A percentile compares a stretch with the other conserved stretches of the same genome.
These are phyloP conservation scores for Rhododendron griersonianum DNA, from an alignment of 148 eudicot genomes.

Conservation along the genomic window DNA sequence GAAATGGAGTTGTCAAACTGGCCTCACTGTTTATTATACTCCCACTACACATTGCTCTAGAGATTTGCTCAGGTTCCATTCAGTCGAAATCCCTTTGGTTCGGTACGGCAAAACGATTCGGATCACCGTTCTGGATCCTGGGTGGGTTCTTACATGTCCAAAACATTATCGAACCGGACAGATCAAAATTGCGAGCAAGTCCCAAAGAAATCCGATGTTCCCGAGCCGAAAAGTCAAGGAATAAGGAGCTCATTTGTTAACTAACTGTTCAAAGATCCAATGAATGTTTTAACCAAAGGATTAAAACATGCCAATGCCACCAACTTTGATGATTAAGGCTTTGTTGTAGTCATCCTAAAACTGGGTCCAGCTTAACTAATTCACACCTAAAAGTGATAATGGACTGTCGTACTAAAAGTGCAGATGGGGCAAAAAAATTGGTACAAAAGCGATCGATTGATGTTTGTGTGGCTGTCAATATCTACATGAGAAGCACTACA, in stretches of 20 bases:
- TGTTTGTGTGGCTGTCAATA: background rate
- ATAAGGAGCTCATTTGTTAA: background rate
- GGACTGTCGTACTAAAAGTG: background rate
- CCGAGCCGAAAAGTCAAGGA: background rate
- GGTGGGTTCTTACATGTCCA: too few species aligned
- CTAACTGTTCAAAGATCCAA: background rate
- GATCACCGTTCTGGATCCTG: background rate
- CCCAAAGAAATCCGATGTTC: background rate
- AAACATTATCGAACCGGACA: background rate
- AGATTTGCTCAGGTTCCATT: background rate
- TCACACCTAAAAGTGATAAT: background rate
- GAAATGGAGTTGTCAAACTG: background rate
- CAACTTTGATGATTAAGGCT: background rate
- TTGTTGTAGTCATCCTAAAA: background rate
- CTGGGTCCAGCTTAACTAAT: background rate
- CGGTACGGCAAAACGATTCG: background rate
- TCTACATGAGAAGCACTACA: too few species aligned
- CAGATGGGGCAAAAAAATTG: background rate
- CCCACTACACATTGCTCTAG: background rate
- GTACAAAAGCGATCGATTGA: background rate
- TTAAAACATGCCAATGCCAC: background rate
- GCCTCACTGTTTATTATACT: background rate
- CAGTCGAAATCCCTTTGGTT: background rate
- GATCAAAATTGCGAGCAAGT: background rate
- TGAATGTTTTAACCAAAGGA: background rate